Evolutionary conservation across 768 basidiomycete species (phyloP).

Genomic region (Hirschioporus abietinus): DNA sequence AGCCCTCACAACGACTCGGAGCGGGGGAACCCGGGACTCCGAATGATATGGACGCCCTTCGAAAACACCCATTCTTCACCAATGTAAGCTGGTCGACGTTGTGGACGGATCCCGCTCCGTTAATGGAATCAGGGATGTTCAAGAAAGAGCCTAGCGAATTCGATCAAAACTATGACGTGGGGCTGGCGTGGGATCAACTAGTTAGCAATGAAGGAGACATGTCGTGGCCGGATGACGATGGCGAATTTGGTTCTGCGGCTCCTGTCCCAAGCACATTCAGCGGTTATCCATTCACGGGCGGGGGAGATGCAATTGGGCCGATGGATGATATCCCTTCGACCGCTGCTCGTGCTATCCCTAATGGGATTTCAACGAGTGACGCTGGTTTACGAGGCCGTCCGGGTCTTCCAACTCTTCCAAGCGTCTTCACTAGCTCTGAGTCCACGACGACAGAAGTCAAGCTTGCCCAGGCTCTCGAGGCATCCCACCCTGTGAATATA

Average conservation of each 20-base stretch:
- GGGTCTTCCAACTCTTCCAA: neutral
- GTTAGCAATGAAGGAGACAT: conserved; percentile 28
- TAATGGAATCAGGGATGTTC: conserved; percentile 52
- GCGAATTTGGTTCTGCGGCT: conserved; percentile 15
- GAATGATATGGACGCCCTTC: conserved; percentile 42
- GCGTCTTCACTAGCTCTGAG: neutral
- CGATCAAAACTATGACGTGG: conserved; percentile 42
- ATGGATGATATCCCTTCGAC: neutral
- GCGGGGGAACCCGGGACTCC: conserved; percentile 37
- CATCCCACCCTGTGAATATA: conserved; percentile 16
- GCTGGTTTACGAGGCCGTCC: conserved; percentile 4
- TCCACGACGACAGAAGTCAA: neutral
- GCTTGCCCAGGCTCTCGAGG: neutral
- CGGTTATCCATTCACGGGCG: neutral
- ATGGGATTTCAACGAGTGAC: conserved; percentile 33
- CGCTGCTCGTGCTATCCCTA: no score
- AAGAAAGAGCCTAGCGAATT: conserved; percentile 23
- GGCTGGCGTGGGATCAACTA: conserved; percentile 49
- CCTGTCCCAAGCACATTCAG: conserved; percentile 6
- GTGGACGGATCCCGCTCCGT: conserved; percentile 61
- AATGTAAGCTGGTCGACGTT: conserved; percentile 55
- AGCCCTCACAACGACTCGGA: conserved; percentile 58
- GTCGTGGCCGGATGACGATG: conserved; percentile 19
- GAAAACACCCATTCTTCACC: conserved; percentile 58
- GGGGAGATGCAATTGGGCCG: neutral